phyloP scores from a whole-genome alignment of 208 protist species.

The Spongospora subterranea region DNA sequence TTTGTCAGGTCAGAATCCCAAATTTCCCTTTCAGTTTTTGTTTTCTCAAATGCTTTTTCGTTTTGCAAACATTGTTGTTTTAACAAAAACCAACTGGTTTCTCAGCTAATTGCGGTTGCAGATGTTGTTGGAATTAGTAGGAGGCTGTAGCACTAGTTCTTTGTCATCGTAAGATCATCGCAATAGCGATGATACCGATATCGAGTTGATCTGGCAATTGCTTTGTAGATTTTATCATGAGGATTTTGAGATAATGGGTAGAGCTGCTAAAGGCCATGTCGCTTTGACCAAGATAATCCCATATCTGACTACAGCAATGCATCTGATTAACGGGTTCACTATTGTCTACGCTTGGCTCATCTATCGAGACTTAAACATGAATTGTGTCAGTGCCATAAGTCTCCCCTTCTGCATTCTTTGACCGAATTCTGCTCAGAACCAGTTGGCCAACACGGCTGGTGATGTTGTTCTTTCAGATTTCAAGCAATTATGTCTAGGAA shows the following conservation, averaged over 20 bases:
- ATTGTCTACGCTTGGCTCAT: constrained; percentile 33
- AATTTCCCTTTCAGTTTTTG: background rate
- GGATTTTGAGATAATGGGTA: constrained; percentile 9
- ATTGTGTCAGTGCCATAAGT: background rate
- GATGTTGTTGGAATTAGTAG: constrained; percentile 15
- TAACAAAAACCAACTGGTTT: too few relatives aligned
- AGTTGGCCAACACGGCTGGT: background rate
- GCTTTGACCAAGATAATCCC: background rate
- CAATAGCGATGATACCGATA: background rate
- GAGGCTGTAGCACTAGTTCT: constrained; percentile 7
- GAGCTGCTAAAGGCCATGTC: constrained; percentile 16
- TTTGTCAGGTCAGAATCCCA: background rate
- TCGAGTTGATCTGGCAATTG: background rate
- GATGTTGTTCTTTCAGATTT: background rate
- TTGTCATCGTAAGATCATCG: constrained; percentile 15
- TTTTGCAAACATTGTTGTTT: too few relatives aligned
- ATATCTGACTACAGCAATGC: constrained; percentile 16
- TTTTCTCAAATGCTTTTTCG: too few relatives aligned
- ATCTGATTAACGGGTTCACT: background rate
- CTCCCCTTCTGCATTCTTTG: background rate
- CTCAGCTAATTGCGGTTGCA: too few relatives aligned
- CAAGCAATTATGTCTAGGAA: background rate
- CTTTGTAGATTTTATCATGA: constrained; percentile 24
- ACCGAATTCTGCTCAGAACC: background rate
- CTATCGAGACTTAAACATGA: background rate